A percentile compares a stretch with the other conserved stretches of the same genome.
Conservation (phyloP, 148 eudicot species). For the Beta vulgaris region DNA sequence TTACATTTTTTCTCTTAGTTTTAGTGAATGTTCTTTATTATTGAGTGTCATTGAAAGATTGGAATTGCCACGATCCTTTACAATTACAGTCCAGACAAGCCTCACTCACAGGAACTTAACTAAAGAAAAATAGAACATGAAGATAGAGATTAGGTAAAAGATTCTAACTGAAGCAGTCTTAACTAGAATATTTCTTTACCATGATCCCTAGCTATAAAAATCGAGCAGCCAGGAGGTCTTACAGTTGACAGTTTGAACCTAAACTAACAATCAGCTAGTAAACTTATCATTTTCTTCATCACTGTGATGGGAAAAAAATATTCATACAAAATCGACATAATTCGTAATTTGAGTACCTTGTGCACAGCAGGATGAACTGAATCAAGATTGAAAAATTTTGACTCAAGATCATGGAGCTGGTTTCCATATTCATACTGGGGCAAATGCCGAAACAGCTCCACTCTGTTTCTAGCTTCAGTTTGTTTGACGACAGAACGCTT, state of each 20-base stretch:
- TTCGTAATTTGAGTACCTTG: constrained; percentile 49
- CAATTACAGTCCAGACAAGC: background rate
- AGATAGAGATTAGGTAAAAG: background rate
- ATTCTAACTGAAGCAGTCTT: background rate
- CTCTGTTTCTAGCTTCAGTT: constrained; percentile 75
- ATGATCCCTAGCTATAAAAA: background rate
- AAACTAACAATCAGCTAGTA: no score
- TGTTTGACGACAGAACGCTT: constrained; percentile 68
- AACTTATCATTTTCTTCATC: background rate
- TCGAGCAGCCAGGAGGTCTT: background rate
- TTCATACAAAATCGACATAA: background rate
- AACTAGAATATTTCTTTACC: background rate
- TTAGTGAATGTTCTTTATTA: no score
- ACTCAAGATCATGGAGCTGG: constrained; percentile 63
- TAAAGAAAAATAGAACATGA: no score
- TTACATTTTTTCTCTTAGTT: no score
- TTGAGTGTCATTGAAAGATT: no score
- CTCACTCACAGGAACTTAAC: background rate
- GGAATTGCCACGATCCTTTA: no score
- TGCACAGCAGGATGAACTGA: constrained; percentile 83
- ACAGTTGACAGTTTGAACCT: background rate
- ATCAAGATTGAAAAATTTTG: constrained; percentile 62
- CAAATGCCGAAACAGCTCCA: constrained; percentile 80
- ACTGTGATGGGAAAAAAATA: background rate
- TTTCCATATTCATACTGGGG: constrained; percentile 90